Conservation (phyloP, 2,329 filamentous ascomycete species). For the Raffaelea albimanens region DNA sequence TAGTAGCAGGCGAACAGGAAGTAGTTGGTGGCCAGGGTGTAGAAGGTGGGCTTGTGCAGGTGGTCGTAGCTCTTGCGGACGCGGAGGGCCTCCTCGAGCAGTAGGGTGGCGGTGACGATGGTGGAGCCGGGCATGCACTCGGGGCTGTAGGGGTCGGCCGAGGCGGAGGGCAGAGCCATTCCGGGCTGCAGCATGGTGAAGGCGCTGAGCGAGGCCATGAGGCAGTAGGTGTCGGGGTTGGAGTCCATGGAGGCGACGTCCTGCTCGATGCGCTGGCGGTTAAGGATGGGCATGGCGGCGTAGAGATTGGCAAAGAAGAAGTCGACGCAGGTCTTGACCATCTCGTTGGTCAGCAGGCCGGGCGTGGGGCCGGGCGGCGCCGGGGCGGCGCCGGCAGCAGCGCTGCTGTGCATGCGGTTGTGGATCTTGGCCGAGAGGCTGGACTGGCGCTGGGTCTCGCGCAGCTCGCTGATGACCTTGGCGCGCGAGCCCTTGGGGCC, state of each 20-base stretch:
- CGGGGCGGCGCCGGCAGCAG: constrained; percentile 18
- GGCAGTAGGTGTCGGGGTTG: constrained; percentile 53
- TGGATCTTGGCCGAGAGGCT: constrained; percentile 54
- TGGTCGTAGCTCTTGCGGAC: constrained; percentile 56
- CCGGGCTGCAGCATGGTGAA: constrained; percentile 63
- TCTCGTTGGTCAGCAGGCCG: constrained; percentile 50
- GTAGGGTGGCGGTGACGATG: constrained; percentile 53
- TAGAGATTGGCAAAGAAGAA: constrained; percentile 64
- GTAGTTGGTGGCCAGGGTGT: constrained; percentile 62
- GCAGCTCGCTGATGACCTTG: constrained; percentile 65
- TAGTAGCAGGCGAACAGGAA: constrained; percentile 68
- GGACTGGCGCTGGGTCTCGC: constrained; percentile 58
- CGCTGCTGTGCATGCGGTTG: constrained; percentile 47
- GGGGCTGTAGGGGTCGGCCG: constrained; percentile 44
- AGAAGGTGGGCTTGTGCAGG: constrained; percentile 44
- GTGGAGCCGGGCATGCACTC: constrained; percentile 50
- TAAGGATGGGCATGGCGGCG: constrained; percentile 51
- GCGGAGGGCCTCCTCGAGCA: constrained; percentile 59
- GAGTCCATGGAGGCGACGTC: constrained; percentile 52
- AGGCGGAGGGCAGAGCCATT: constrained; percentile 43
- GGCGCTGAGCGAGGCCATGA: constrained; percentile 54
- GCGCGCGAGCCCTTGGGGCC: constrained; percentile 65
- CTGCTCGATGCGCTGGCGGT: constrained; percentile 47
- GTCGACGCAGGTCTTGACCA: constrained; percentile 56
- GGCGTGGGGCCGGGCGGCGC: constrained; percentile 43